Base-by-base conservation (phyloP, 306 rosid species). In the Cotoneaster glaucophyllus region DNA sequence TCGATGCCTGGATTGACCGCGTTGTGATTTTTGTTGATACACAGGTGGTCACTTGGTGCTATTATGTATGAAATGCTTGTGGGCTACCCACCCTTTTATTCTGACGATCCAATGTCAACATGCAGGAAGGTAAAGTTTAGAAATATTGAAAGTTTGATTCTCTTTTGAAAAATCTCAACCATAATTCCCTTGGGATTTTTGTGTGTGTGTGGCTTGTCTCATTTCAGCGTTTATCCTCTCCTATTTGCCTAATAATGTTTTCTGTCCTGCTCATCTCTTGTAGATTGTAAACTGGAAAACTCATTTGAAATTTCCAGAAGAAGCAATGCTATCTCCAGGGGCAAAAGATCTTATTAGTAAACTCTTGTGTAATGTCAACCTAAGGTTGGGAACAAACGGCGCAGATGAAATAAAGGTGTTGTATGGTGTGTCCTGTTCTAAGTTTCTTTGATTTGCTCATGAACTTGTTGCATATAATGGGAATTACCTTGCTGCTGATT, bases 41-140 rank as follows among this genome's bases (percentile, higher is more conserved):
- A 56, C 86, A 92, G 99, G 99, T 96, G 99, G 99, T 96, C 99
- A 58, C 98, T 96, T 77, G 99, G 99, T 77, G 99, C 99, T 78
- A 96, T 96, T 70, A 96, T 92, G 99, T 96, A 84, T 81, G 99
- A 96, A 89, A 96, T 96, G 99, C 82, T 96, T 34, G 97, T 96
- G 61, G 99, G 99, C 18, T 96, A 88, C 73, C 99, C 99, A 4
- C 99, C 99, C 39, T 96, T 96, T 83, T 96, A 92, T 88, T 96
- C 99, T 37, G 99, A 96, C 82, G 99, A 96, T 83, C 97, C 99
- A 54, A 89, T 96, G 98, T 83, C 97, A 66, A 96, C 99, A 25
- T 96, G 99, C 79, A 91, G 98, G 80, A 92, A 92, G 98, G 99
- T 96, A 84, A 78, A 71, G 57, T 73, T 79, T 59, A 11, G 59